Evolutionary conservation across 1,139 yeast species (phyloP).

Genomic region (Suhomyces chickasaworum): DNA sequence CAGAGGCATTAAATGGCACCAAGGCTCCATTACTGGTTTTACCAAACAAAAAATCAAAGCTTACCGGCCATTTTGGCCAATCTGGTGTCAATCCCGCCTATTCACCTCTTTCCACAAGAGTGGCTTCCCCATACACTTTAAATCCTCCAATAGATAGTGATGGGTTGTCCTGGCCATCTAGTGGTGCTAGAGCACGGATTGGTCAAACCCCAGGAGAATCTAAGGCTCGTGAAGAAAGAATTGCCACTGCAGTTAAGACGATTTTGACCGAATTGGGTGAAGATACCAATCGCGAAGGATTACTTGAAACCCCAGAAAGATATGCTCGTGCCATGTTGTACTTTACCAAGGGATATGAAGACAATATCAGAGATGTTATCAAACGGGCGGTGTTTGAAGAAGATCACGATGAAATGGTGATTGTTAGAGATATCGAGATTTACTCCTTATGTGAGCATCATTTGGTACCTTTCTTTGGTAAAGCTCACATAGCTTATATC

Average conservation of each 20-base stretch:
- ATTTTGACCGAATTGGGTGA: conserved; percentile 88
- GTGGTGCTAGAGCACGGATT: conserved; percentile 79
- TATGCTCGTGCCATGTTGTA: conserved; percentile 95
- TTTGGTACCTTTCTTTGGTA: conserved; percentile 94
- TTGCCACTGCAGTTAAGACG: conserved; percentile 82
- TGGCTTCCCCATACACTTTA: conserved; percentile 79
- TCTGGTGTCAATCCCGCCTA: conserved; percentile 9
- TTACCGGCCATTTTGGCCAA: conserved; percentile 19
- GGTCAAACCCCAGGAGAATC: conserved; percentile 68
- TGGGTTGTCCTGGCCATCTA: conserved; percentile 92
- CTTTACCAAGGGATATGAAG: conserved; percentile 96
- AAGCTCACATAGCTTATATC: conserved; percentile 93
- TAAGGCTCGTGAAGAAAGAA: conserved; percentile 63
- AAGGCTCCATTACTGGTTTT: conserved; percentile 26
- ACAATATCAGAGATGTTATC: conserved; percentile 84
- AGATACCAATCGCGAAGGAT: conserved; percentile 85
- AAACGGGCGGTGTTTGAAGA: conserved; percentile 96
- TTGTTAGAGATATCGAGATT: conserved; percentile 90
- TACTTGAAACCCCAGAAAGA: conserved; percentile 91
- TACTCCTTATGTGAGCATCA: conserved; percentile 96
- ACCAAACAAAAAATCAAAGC: conserved; percentile 30
- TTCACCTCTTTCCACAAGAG: conserved; percentile 69
- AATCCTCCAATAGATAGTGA: conserved; percentile 87
- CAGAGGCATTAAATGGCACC: conserved; percentile 20
- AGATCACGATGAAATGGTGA: conserved; percentile 98